Percentiles rank a stretch among this genome's conserved stretches.
phyloP scores from a whole-genome alignment of 192 early-diverging fungal genomes.

The Phlyctochytrium planicorne region DNA sequence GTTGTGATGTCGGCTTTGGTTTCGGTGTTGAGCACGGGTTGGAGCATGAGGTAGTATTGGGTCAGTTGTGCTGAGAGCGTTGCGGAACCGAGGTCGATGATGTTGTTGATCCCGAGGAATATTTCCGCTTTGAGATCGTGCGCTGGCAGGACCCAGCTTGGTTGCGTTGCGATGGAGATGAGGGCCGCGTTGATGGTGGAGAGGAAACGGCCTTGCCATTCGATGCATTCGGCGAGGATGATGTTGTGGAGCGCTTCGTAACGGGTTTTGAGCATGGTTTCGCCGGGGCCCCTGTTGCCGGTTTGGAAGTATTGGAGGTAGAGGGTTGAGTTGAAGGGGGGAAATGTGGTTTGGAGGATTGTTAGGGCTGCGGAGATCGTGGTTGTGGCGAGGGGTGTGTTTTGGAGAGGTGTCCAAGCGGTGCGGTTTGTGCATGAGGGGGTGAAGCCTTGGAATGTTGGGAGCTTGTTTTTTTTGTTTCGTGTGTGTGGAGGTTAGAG shows the following conservation, averaged over 20 bases:
- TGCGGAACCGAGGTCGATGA: not conserved
- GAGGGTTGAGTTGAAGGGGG: not conserved
- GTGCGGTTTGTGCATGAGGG: not conserved
- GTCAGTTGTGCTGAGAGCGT: not conserved
- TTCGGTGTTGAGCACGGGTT: not conserved
- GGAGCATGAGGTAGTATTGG: not conserved
- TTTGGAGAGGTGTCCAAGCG: not conserved
- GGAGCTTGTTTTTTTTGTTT: no score
- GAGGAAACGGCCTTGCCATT: not conserved
- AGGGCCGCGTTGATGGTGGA: not conserved
- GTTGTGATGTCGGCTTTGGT: not conserved
- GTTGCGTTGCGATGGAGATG: not conserved
- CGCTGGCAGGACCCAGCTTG: not conserved
- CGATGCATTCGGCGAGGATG: not conserved
- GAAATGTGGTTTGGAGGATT: not conserved
- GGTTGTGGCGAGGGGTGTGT: not conserved
- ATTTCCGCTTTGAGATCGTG: not conserved
- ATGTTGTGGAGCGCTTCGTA: not conserved
- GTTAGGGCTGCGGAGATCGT: not conserved
- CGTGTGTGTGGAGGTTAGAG: no score
- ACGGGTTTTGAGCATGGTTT: not conserved
- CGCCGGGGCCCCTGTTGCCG: not conserved
- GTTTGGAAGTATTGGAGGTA: not conserved
- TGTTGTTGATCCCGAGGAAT: not conserved
- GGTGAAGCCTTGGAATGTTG: no score